These are phyloP conservation scores for Cornus suecica DNA, from an alignment of 148 eudicot species.

Conservation along the genomic window DNA sequence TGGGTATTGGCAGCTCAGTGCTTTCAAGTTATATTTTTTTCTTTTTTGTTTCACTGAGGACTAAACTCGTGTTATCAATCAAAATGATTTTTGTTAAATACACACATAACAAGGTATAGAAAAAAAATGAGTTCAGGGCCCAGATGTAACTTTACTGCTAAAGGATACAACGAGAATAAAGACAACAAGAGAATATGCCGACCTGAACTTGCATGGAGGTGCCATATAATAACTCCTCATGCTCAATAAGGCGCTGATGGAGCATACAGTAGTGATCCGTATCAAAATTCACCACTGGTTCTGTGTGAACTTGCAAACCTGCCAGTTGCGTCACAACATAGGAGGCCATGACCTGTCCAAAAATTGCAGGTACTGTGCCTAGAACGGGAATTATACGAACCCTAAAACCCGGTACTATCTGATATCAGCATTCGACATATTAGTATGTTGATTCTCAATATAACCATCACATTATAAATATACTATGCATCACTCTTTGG, in stretches of 20 bases:
- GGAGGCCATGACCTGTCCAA: constrained; percentile 98
- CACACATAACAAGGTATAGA: not conserved
- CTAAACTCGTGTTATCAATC: not conserved
- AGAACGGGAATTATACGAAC: constrained; percentile 96
- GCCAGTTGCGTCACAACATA: constrained; percentile 84
- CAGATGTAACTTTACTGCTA: not conserved
- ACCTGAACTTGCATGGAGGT: constrained; percentile 83
- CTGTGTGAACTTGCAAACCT: constrained; percentile 71
- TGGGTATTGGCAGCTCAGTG: not conserved
- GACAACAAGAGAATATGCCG: constrained; percentile 8
- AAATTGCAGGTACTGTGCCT: constrained; percentile 94
- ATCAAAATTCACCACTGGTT: constrained; percentile 88
- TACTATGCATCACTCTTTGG: not conserved
- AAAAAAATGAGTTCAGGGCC: not conserved
- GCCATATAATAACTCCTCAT: constrained; percentile 82
- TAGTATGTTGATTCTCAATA: not conserved
- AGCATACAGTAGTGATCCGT: constrained; percentile 78
- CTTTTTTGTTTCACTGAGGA: not conserved
- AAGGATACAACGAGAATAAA: not conserved
- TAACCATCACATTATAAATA: not conserved
- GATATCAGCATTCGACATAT: constrained; percentile 20
- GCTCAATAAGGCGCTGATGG: constrained; percentile 96
- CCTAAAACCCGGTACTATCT: constrained; percentile 98
- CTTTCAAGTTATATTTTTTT: not conserved
- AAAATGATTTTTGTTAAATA: not conserved